phyloP scores from a whole-genome alignment of 1,139 yeast genomes.

The Geotrichum aggregatum region DNA sequence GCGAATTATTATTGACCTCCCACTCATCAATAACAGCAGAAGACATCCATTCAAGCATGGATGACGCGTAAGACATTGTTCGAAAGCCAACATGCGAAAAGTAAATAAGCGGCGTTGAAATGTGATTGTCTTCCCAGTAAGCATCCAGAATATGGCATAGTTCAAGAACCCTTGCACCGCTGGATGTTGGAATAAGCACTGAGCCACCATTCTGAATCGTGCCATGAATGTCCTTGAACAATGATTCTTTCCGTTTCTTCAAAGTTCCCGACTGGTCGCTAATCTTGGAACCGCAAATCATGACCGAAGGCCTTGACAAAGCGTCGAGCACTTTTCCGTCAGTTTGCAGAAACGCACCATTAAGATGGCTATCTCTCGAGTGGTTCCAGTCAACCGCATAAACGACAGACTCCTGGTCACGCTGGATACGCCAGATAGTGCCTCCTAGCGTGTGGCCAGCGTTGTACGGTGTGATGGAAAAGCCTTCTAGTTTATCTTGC shows the following conservation, averaged over 20 bases:
- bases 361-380: slow-evolving; percentile 77
- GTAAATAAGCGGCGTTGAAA: slow-evolving; percentile 60
- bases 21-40: slow-evolving; percentile 73
- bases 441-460: slow-evolving; percentile 96
- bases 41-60: slow-evolving; percentile 95
- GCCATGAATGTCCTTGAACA: slow-evolving; percentile 59
- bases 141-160: slow-evolving; percentile 65
- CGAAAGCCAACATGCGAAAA: slow-evolving; percentile 77
- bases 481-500: slow-evolving; percentile 53
- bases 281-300: slow-evolving; percentile 71
- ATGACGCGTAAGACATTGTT: slow-evolving; percentile 74
- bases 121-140: slow-evolving; percentile 51
- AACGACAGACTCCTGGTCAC: slow-evolving; percentile 70
- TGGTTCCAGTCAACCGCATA: slow-evolving; percentile 97
- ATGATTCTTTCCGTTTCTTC: slow-evolving; percentile 54
- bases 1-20: slow-evolving; percentile 69
- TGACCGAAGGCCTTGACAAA: slow-evolving; percentile 73
- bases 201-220: slow-evolving; percentile 71
- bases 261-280: slow-evolving; percentile 62
- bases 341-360: slow-evolving; percentile 64
- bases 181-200: slow-evolving; percentile 74
- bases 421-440: slow-evolving; percentile 73
- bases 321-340: slow-evolving; percentile 57
- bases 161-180: slow-evolving; percentile 82
- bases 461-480: slow-evolving; percentile 74